These are phyloP conservation scores for Rosa chinensis DNA, from an alignment of 306 rosid species.

Conservation along the genomic window DNA sequence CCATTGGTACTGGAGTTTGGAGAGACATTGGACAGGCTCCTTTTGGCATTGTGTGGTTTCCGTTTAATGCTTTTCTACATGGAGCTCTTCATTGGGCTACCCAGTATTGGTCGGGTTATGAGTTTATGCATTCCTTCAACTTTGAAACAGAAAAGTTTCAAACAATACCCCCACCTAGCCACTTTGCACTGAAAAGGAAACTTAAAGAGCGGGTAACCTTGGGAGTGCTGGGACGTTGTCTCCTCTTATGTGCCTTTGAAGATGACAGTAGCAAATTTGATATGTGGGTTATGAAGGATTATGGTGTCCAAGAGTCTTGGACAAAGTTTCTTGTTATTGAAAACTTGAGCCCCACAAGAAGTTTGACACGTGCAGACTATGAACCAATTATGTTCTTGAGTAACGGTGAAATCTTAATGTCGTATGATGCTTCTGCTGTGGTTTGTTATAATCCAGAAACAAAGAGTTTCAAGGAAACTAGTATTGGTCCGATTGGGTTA, in stretches of 20 bases:
- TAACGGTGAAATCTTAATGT: conserved; percentile 8
- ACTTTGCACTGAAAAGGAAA: neutral
- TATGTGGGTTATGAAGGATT: conserved; percentile 22
- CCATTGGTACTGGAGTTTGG: conserved; percentile 7
- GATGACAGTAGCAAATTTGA: neutral
- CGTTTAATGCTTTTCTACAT: neutral
- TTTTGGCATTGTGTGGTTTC: neutral
- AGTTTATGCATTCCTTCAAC: neutral
- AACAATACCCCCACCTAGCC: neutral
- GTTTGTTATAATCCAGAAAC: neutral
- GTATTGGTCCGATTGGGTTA: neutral
- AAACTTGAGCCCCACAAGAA: neutral
- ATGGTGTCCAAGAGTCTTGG: conserved; percentile 21
- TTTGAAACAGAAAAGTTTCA: neutral
- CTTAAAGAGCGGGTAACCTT: neutral
- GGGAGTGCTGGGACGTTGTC: neutral
- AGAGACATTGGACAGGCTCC: conserved; percentile 6
- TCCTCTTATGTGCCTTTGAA: too few species aligned
- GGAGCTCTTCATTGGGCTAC: conserved; percentile 20
- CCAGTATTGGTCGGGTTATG: neutral
- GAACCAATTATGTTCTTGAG: conserved; percentile 2
- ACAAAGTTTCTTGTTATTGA: neutral
- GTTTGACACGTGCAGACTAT: neutral
- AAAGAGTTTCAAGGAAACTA: neutral
- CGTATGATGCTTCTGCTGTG: too few species aligned